phyloP scores from a whole-genome alignment of 495 filamentous ascomycete genomes.

The Lasiosphaeris hirsuta region DNA sequence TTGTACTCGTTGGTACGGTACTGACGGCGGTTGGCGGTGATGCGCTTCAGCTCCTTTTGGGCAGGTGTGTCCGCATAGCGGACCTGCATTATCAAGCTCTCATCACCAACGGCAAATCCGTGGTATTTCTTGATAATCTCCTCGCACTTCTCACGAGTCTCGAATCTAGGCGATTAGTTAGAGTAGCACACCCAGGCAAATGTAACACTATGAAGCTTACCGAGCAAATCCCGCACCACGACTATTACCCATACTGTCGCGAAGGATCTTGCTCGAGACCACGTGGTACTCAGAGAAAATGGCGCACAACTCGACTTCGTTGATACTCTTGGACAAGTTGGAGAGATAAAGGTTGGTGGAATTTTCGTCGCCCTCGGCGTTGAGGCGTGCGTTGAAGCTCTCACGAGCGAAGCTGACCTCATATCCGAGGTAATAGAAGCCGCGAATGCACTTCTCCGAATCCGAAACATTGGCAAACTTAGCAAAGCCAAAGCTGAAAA shows the following conservation, averaged over 20 bases:
- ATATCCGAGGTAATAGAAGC: constrained; percentile 90
- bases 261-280: constrained; percentile 87
- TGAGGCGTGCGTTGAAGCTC: constrained; percentile 93
- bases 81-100: constrained; percentile 79
- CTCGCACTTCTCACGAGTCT: constrained; percentile 81
- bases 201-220: constrained; percentile 49
- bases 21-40: constrained; percentile 86
- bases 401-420: constrained; percentile 96
- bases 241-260: constrained; percentile 82
- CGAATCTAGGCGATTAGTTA: constrained; percentile 61
- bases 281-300: constrained; percentile 82
- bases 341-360: constrained; percentile 98
- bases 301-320: constrained; percentile 73
- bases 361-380: constrained; percentile 76
- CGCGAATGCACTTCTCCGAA: constrained; percentile 92
- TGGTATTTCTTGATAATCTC: constrained; percentile 80
- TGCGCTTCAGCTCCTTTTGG: constrained; percentile 92
- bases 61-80: constrained; percentile 95
- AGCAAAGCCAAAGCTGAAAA: constrained; percentile 84
- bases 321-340: constrained; percentile 86
- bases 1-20: constrained; percentile 96
- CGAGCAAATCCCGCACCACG: constrained; percentile 97
- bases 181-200: background rate
- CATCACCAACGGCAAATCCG: constrained; percentile 63
- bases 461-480: constrained; percentile 84